phyloP scores from a whole-genome alignment of 495 filamentous ascomycete genomes.

The Aspergillus indologenus region DNA sequence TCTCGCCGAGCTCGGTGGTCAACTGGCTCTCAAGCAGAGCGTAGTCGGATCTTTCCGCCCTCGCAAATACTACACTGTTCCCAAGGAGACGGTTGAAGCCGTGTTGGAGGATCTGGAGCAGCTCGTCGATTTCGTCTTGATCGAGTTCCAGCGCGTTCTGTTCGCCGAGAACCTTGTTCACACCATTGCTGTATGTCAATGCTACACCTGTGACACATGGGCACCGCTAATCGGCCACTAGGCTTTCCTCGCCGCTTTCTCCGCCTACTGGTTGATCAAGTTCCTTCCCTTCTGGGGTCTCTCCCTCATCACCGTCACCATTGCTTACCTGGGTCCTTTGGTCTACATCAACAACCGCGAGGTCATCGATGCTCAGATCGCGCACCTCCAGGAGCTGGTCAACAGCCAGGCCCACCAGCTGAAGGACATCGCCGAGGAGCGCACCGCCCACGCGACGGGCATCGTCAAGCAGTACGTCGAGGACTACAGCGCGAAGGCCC shows the following conservation, averaged over 20 bases:
- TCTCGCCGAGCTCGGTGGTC: constrained; percentile 71
- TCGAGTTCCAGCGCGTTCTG: constrained; percentile 91
- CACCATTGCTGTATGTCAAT: constrained; percentile 68
- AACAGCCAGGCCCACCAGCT: constrained; percentile 80
- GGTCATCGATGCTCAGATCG: constrained; percentile 82
- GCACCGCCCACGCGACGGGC: constrained; percentile 71
- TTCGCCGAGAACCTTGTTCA: constrained; percentile 89
- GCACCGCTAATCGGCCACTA: constrained; percentile 24
- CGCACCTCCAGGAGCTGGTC: constrained; percentile 65
- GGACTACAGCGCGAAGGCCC: constrained; percentile 82
- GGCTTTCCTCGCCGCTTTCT: constrained; percentile 75
- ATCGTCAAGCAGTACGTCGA: constrained; percentile 76
- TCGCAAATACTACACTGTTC: constrained; percentile 86
- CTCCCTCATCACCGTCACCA: constrained; percentile 68
- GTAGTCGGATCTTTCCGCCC: constrained; percentile 85
- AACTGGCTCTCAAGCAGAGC: constrained; percentile 69
- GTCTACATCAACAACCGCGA: constrained; percentile 92
- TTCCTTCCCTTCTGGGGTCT: constrained; percentile 92
- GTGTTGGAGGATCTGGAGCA: constrained; percentile 83
- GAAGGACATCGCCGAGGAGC: constrained; percentile 74
- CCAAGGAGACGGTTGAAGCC: constrained; percentile 76
- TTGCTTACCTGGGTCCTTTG: constrained; percentile 81
- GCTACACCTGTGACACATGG: background rate
- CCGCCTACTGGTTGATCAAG: constrained; percentile 92
- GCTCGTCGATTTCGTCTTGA: constrained; percentile 93